Evolutionary conservation across 176 grass and related monocot species (phyloP), one percentile per base, ranked within the genome.

Genomic region (Oryza officinalis): DNA sequence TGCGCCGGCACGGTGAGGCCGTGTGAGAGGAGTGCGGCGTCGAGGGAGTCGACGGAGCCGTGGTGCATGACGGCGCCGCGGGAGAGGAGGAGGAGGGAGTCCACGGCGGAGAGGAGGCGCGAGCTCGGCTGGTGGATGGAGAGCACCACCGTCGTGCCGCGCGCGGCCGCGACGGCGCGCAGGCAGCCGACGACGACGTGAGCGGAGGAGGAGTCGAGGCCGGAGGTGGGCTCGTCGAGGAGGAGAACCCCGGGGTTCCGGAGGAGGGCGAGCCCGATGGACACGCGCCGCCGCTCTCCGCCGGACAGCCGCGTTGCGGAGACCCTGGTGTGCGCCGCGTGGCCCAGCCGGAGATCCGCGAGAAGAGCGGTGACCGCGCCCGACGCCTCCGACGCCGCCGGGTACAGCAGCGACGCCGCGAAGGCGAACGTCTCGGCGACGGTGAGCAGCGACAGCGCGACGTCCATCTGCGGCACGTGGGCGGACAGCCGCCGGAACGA

Each of bases 41-140:
- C 87, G 49, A 98, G 96, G 27, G 89, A 87, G 44, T 87, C 71
- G 43, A 98, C 85, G 28, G 96, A 92, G 23, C 93, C 96, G 7
- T 95, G 91, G 85, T 98, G 96, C 28, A 98, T 63, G 28, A 98
- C 96, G 67, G 67, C 28, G 76, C 96, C 96, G 18, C 92, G 90
- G 28, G 93, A 98, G 32, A 98, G 78, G 76, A 98, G 93, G 28
- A 98, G 93, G 41, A 98, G 93, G 2, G 93, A 92, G 81, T 98
- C 93, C 40, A 98, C 85, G 6, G 77, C 73, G 25, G 96, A 93
- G 89, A 98, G 91, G 57, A 98, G 83, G 80, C 93, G 93, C 20
- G 91, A 89, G 71, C 96, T 98, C 0, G 96, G 96, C 67, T 98
- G 96, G 77, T 98, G 96, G 76, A 98, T 98, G 69, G 96, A 92